Evolutionary conservation across 2,329 filamentous ascomycete genomes (phyloP).

Genomic region (Macrophomina pseudophaseolina): DNA sequence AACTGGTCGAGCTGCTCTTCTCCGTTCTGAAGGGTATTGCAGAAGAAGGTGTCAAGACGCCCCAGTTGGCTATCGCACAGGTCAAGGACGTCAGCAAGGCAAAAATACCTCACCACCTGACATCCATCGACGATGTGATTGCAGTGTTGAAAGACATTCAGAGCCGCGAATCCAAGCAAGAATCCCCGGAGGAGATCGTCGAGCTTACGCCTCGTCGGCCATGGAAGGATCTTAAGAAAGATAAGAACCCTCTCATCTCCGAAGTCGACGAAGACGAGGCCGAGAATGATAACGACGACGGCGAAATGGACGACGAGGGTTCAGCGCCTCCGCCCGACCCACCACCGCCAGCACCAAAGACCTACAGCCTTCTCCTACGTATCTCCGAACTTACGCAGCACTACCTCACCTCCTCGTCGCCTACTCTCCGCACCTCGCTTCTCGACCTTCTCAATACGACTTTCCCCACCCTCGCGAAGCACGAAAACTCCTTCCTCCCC

Average conservation of each 20-base stretch:
- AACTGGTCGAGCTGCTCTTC: constrained; percentile 85
- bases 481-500: constrained; percentile 85
- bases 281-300: constrained; percentile 29
- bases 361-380: constrained; percentile 78
- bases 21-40: constrained; percentile 81
- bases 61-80: constrained; percentile 53
- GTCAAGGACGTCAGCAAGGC: constrained; percentile 28
- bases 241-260: constrained; percentile 36
- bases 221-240: constrained; percentile 41
- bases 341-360: constrained; percentile 71
- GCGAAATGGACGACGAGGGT: constrained; percentile 36
- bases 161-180: constrained; percentile 34
- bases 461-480: constrained; percentile 70
- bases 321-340: constrained; percentile 50
- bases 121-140: constrained; percentile 33
- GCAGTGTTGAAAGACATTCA: constrained; percentile 43
- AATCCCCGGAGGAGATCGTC: constrained; percentile 33
- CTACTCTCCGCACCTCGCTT: constrained; percentile 77
- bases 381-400: constrained; percentile 87
- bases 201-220: constrained; percentile 38
- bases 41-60: constrained; percentile 73
- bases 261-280: constrained; percentile 41
- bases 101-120: constrained; percentile 9
- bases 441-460: constrained; percentile 77
- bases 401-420: constrained; percentile 84